phyloP scores from a whole-genome alignment of 2,329 filamentous ascomycete species.

The Monosporascus sp. region DNA sequence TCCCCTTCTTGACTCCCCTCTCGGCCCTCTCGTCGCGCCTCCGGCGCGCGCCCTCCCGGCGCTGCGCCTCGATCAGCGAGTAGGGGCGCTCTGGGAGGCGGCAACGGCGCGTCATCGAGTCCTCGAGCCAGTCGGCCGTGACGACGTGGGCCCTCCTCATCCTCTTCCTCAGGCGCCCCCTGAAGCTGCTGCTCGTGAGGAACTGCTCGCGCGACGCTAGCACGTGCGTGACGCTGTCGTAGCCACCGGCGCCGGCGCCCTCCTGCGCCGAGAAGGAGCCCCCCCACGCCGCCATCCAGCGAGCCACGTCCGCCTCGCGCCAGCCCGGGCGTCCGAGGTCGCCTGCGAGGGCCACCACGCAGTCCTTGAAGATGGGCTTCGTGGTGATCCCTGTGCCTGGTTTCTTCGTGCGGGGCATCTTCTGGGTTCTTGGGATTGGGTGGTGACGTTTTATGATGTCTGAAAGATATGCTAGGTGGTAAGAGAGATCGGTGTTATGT shows the following conservation, averaged over 20 bases:
- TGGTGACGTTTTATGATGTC: neutral
- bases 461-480: neutral
- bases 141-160: conserved; percentile 37
- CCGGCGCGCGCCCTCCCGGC: conserved; percentile 29
- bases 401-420: neutral
- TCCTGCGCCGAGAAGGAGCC: conserved; percentile 52
- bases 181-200: conserved; percentile 14
- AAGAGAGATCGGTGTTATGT: neutral
- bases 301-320: conserved; percentile 51
- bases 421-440: neutral
- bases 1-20: conserved; percentile 27
- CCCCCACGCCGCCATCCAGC: conserved; percentile 61
- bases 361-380: conserved; percentile 43
- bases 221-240: conserved; percentile 63
- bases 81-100: conserved; percentile 35
- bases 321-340: conserved; percentile 43
- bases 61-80: conserved; percentile 33
- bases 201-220: conserved; percentile 61
- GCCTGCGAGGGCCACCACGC: conserved; percentile 54
- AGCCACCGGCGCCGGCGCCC: conserved; percentile 35
- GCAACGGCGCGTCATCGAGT: conserved; percentile 30
- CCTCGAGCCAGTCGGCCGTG: conserved; percentile 48
- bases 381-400: neutral
- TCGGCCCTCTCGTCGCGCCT: conserved; percentile 32
- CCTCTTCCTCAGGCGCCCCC: conserved; percentile 32